phyloP scores from a whole-genome alignment of 805 yeast genomes.

The Deakozyma indianensis region DNA sequence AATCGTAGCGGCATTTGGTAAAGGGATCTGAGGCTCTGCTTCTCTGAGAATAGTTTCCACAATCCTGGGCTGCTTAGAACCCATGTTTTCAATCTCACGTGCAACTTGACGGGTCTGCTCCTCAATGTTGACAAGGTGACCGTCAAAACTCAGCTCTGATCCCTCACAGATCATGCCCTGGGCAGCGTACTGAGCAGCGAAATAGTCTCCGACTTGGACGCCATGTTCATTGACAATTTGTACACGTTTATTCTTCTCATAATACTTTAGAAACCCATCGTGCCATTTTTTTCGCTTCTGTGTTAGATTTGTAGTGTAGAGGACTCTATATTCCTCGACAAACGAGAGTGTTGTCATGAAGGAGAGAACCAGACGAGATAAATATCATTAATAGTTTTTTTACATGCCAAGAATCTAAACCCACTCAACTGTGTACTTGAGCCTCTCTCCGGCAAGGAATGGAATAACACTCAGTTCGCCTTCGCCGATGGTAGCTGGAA shows the following conservation, averaged over 20 bases:
- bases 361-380: not conserved
- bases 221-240: conserved; percentile 17
- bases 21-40: too few relatives aligned
- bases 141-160: conserved; percentile 2
- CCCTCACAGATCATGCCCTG: not conserved
- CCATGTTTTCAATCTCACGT: not conserved
- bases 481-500: conserved; percentile 44
- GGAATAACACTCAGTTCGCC: conserved; percentile 55
- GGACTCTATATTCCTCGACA: conserved; percentile 6
- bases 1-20: not conserved
- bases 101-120: not conserved
- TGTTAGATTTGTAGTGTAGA: conserved; percentile 21
- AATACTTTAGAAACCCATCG: conserved; percentile 20
- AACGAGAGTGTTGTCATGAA: not conserved
- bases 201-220: conserved; percentile 9
- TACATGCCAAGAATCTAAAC: conserved; percentile 3
- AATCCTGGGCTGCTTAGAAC: not conserved
- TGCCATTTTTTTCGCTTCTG: conserved; percentile 25
- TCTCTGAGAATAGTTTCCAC: not conserved
- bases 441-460: conserved; percentile 65
- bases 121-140: conserved; percentile 13
- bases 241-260: conserved; percentile 13
- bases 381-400: not conserved
- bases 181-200: not conserved
- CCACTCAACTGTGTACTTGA: conserved; percentile 72